Evolutionary conservation across 2,329 filamentous ascomycete species (phyloP), one percentile per base, ranked within the genome.

Genomic region (Colletotrichum ledebouriae): DNA sequence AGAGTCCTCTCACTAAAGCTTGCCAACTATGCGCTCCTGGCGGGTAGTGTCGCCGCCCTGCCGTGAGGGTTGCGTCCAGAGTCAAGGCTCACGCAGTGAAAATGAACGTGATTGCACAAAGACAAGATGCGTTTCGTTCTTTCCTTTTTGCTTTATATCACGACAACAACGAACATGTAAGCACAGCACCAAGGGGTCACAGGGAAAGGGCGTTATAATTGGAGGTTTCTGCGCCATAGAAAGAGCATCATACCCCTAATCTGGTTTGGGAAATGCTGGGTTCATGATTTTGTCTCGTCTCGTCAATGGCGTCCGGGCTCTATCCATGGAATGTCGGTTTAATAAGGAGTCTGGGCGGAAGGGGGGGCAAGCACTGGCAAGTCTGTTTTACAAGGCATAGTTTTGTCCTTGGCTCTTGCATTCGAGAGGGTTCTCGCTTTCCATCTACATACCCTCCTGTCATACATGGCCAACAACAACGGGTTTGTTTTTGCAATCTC

Each of bases 1-100:
- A 82, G 84, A 29, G 82, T 88, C 6, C 79, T 84, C 39, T 89
- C 87, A 17, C 78, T 89, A 12, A 89, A 88, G 73, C 73, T 89
- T 33, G 78, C 83, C 37, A 89, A 88, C 73, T 89, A 89, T 70
- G 84, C 82, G 53, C 82, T 86, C 47, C 77, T 89, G 56, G 66
- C 60, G 55, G 67, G 67, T 39, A 67, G 67, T 33, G 67, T 69
- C 20, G 67, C 67, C 13, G 63, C 67, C 15, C 29, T 69, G 6
- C 62, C 67, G n/a, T 69, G 25, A 59, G 17, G 17, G 13, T 4
- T 20, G 6, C 20, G 6, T 29, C 11, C 3, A 15, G 12, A 12
- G 11, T 42, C 33, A 34, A 42, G 20, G 17, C 12, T 6, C 22
- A 37, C 15, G 52, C 20, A 44, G 5, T 13, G 39, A 22, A 12